A percentile compares a stretch with the other conserved stretches of the same genome.
phyloP scores from a whole-genome alignment of 2,329 filamentous ascomycete species.

The Ploettnerulaceae sp. region DNA sequence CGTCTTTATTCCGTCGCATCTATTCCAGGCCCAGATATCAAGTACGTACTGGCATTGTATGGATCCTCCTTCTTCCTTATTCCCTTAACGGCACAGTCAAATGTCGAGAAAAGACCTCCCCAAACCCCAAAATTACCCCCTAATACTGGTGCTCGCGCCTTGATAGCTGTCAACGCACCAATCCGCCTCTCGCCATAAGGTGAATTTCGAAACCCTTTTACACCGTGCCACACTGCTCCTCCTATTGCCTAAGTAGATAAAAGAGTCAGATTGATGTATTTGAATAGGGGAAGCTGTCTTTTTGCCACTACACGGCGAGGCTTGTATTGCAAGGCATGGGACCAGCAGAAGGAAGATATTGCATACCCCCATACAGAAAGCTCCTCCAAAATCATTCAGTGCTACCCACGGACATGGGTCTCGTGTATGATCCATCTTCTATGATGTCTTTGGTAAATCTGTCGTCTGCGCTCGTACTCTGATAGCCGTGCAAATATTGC shows the following conservation, averaged over 20 bases:
- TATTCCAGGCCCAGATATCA: neutral
- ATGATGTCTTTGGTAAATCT: slow-evolving; percentile 15
- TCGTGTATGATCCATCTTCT: slow-evolving; percentile 83
- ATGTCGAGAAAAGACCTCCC: slow-evolving; percentile 93
- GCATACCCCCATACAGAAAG: slow-evolving; percentile 92
- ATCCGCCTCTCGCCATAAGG: slow-evolving; percentile 92
- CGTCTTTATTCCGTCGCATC: too few species aligned
- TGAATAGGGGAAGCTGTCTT: neutral
- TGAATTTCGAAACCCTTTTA: slow-evolving; percentile 89
- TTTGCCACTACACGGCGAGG: neutral
- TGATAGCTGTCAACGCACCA: slow-evolving; percentile 94
- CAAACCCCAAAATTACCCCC: slow-evolving; percentile 98
- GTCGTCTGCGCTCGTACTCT: slow-evolving; percentile 4
- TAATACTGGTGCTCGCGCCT: slow-evolving; percentile 91
- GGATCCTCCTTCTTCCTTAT: slow-evolving; percentile 94
- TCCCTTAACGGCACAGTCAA: slow-evolving; percentile 95
- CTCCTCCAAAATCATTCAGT: slow-evolving; percentile 95
- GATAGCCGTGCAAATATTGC: too few species aligned
- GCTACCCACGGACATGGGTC: slow-evolving; percentile 97
- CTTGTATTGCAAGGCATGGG: neutral
- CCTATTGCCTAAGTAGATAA: slow-evolving; percentile 55
- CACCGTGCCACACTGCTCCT: slow-evolving; percentile 89
- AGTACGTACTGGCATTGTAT: slow-evolving; percentile 74
- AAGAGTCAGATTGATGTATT: slow-evolving; percentile 23
- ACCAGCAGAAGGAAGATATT: neutral